Evolutionary conservation across 2,329 filamentous ascomycete genomes (phyloP).

Genomic region (Talaromyces sp.): DNA sequence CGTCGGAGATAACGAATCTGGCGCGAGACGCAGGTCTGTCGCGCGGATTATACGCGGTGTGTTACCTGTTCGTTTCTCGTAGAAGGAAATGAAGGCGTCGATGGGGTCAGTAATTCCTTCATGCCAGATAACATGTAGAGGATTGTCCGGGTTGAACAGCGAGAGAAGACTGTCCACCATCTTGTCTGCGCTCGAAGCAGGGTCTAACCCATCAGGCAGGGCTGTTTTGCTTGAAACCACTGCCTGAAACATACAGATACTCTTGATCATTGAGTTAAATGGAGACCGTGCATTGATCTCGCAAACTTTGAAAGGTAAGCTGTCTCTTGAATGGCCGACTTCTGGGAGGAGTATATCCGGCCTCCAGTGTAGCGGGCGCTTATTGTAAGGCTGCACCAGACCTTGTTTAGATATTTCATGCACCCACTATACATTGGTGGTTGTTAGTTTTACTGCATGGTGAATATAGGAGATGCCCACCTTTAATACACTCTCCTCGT

Average conservation of each 20-base stretch:
- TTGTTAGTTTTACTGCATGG: conserved; percentile 60
- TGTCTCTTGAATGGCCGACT: neutral
- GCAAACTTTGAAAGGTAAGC: conserved; percentile 11
- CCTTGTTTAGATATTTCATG: neutral
- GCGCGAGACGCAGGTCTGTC: conserved; percentile 28
- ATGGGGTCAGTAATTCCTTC: conserved; percentile 32
- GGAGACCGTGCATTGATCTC: conserved; percentile 22
- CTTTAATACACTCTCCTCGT: conserved; percentile 19
- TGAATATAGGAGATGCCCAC: neutral
- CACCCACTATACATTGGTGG: conserved; percentile 48
- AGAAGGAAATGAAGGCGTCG: neutral
- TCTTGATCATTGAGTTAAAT: conserved; percentile 11
- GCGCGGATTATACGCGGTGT: conserved; percentile 31
- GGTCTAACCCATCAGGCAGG: neutral
- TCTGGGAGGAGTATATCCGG: neutral
- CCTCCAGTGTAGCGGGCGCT: neutral
- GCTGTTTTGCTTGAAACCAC: neutral
- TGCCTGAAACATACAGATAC: neutral
- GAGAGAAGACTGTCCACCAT: conserved; percentile 19
- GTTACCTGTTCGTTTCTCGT: conserved; percentile 19
- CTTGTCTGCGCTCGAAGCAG: conserved; percentile 10
- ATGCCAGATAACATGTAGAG: conserved; percentile 36
- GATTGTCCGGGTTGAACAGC: conserved; percentile 25
- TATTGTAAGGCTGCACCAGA: neutral
- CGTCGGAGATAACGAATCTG: conserved; percentile 17